Evolutionary conservation across 345 rosid genomes (phyloP).

Genomic region (Pseudoturritis turrita): DNA sequence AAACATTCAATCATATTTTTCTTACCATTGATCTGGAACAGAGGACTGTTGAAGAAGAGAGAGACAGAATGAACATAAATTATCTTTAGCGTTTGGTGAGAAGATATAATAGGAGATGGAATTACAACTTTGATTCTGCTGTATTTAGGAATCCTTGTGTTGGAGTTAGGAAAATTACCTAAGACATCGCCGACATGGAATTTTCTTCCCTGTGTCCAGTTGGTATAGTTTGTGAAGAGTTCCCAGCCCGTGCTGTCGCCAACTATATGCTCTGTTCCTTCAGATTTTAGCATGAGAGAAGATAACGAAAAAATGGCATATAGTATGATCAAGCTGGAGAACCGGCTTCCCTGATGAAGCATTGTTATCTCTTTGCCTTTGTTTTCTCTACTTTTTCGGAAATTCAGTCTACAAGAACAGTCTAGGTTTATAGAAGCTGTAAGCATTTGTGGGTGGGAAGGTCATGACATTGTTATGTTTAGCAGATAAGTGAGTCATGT

Average conservation of each 20-base stretch:
- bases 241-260: conserved; percentile 41
- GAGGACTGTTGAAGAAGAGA: not conserved
- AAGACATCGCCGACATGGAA: conserved; percentile 40
- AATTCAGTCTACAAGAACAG: not conserved
- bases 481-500: conserved; percentile 28
- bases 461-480: conserved; percentile 30
- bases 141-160: not conserved
- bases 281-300: conserved; percentile 13
- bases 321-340: conserved; percentile 9
- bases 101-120: not conserved
- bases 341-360: not conserved
- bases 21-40: not conserved
- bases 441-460: conserved; percentile 24
- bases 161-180: conserved; percentile 18
- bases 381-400: not conserved
- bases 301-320: not conserved
- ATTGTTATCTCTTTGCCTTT: not conserved
- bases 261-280: conserved; percentile 25
- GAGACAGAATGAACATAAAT: not conserved
- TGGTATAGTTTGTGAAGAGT: conserved; percentile 18
- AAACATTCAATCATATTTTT: not conserved
- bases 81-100: not conserved
- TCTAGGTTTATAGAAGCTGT: conserved; percentile 5
- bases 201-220: conserved; percentile 41
- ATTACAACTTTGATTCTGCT: not conserved